A percentile compares a stretch with the other conserved stretches of the same genome.
These are phyloP conservation scores for Cystobasidiaceae sp. DNA, from an alignment of 1,284 basidiomycete species.

Conservation along the genomic window DNA sequence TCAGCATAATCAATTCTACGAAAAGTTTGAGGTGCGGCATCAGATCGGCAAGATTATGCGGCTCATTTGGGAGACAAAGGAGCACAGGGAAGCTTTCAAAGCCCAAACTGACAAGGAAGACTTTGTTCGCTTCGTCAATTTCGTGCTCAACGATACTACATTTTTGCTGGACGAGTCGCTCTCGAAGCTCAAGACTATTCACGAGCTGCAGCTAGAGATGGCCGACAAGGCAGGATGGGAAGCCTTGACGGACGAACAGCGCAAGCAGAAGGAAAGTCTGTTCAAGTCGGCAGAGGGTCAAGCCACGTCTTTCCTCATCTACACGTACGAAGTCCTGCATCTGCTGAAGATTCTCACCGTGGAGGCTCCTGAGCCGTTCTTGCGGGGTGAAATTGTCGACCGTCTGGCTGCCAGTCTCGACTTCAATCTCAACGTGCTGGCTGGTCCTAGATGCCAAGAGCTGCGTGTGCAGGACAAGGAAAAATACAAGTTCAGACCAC, in stretches of 20 bases:
- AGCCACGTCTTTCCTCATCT: constrained; percentile 76
- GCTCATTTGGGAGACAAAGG: constrained; percentile 80
- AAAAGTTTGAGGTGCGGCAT: constrained; percentile 59
- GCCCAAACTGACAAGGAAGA: constrained; percentile 72
- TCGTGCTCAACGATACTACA: constrained; percentile 98
- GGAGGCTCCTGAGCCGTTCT: constrained; percentile 85
- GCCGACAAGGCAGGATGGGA: constrained; percentile 65
- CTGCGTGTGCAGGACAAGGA: constrained; percentile 81
- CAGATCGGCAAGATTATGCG: constrained; percentile 74
- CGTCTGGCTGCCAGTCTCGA: constrained; percentile 94
- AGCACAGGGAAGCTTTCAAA: constrained; percentile 76
- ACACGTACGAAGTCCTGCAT: constrained; percentile 81
- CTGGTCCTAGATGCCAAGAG: constrained; percentile 73
- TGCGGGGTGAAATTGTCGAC: constrained; percentile 94
- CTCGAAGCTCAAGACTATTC: constrained; percentile 79
- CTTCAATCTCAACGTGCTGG: constrained; percentile 85
- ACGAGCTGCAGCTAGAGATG: constrained; percentile 79
- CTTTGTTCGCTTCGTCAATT: constrained; percentile 91
- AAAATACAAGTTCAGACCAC: constrained; percentile 85
- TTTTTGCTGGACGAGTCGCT: constrained; percentile 97
- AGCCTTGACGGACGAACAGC: constrained; percentile 61
- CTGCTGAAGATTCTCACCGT: constrained; percentile 87
- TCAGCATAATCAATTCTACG: constrained; percentile 95
- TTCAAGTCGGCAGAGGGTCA: constrained; percentile 73
- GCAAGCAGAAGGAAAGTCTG: constrained; percentile 75